Evolutionary conservation across 805 yeast genomes (phyloP).

Genomic region (Kodamaea neixiangensis): DNA sequence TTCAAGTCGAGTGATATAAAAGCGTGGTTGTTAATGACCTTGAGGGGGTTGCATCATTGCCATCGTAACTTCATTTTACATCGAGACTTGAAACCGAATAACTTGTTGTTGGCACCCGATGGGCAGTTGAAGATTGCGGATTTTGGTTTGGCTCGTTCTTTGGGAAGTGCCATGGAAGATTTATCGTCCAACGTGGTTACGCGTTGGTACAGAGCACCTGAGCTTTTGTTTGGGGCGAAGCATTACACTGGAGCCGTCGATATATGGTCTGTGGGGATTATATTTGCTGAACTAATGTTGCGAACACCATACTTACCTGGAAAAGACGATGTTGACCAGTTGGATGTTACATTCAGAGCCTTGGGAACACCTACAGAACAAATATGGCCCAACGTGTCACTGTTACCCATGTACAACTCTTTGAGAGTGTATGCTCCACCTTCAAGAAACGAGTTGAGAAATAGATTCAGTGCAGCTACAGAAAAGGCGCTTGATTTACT

Average conservation of each 20-base stretch:
- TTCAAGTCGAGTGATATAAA: conserved; percentile 88
- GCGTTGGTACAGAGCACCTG: conserved; percentile 93
- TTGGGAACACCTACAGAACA: conserved; percentile 94
- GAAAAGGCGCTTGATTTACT: conserved; percentile 78
- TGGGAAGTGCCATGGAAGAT: conserved; percentile 70
- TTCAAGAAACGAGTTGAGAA: conserved; percentile 72
- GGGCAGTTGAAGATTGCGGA: conserved; percentile 94
- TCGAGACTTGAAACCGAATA: conserved; percentile 92
- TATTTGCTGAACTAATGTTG: conserved; percentile 94
- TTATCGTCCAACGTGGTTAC: conserved; percentile 95
- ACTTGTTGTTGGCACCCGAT: conserved; percentile 78
- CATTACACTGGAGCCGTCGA: conserved; percentile 48
- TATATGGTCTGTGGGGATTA: conserved; percentile 52
- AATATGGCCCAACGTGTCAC: conserved; percentile 87
- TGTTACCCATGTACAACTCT: conserved; percentile 74
- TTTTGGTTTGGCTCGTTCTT: conserved; percentile 91
- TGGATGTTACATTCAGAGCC: conserved; percentile 92
- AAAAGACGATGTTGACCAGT: conserved; percentile 82
- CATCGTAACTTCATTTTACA: conserved; percentile 90
- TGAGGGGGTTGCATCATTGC: conserved; percentile 93
- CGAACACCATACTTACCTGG: conserved; percentile 96
- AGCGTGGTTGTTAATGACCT: conserved; percentile 91
- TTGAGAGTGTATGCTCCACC: conserved; percentile 82
- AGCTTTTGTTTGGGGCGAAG: conserved; percentile 45
- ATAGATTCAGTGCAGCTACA: conserved; percentile 87